Evolutionary conservation across 1,284 basidiomycete species (phyloP).

Genomic region (Agaricales sp.): DNA sequence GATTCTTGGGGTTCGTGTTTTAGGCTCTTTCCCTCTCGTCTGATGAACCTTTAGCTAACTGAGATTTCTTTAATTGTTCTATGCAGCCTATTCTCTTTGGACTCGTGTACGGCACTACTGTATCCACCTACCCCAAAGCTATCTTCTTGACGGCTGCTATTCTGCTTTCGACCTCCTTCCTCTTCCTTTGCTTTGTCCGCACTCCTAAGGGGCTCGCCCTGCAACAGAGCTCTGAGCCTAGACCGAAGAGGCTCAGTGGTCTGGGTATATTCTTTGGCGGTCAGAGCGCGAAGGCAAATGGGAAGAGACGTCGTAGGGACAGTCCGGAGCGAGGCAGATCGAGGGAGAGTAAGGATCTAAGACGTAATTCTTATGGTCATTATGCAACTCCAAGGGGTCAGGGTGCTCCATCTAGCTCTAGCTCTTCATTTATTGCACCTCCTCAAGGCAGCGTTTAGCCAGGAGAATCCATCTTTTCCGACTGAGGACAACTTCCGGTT

Average conservation of each 20-base stretch:
- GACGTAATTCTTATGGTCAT: background rate
- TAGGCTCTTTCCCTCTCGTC: slow-evolving; percentile 6
- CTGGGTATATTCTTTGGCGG: background rate
- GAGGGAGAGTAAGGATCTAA: slow-evolving; percentile 42
- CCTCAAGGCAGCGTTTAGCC: too few relatives aligned
- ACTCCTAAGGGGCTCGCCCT: slow-evolving; percentile 23
- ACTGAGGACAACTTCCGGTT: too few relatives aligned
- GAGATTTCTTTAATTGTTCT: slow-evolving; percentile 2
- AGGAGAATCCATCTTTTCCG: too few relatives aligned
- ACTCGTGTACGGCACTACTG: slow-evolving; percentile 54
- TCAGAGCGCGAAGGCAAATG: slow-evolving; percentile 7
- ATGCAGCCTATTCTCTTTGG: slow-evolving; percentile 60
- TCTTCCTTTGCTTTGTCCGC: slow-evolving; percentile 39
- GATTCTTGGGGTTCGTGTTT: slow-evolving; percentile 51
- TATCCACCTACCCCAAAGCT: slow-evolving; percentile 53
- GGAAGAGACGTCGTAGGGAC: slow-evolving; percentile 14
- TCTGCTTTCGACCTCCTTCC: slow-evolving; percentile 37
- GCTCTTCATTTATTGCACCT: too few relatives aligned
- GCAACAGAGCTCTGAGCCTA: slow-evolving; percentile 10
- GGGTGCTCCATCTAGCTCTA: too few relatives aligned
- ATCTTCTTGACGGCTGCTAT: slow-evolving; percentile 50
- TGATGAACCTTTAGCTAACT: background rate
- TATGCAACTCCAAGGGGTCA: too few relatives aligned
- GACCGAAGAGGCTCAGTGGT: slow-evolving; percentile 14
- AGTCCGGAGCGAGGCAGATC: slow-evolving; percentile 42